phyloP scores from a whole-genome alignment of 108 stramenopile genomes.

The Chaetoceros muelleri region DNA sequence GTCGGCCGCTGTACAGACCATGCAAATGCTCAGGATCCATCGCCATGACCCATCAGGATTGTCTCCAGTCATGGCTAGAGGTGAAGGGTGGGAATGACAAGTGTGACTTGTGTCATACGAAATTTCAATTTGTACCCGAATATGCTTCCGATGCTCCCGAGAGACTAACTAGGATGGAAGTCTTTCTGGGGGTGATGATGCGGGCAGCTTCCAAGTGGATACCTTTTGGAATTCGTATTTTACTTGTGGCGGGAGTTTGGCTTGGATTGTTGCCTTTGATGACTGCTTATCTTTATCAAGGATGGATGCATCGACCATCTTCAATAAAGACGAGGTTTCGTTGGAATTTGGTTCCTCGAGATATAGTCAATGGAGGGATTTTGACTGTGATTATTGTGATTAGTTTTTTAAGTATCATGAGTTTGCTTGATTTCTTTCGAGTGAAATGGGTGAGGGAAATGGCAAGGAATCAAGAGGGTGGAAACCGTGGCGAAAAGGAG shows the following conservation, averaged over 20 bases:
- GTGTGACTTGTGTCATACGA: slow-evolving; percentile 78
- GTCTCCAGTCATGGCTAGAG: slow-evolving; percentile 78
- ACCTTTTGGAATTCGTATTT: slow-evolving; percentile 51
- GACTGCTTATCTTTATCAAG: slow-evolving; percentile 83
- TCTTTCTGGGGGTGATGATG: slow-evolving; percentile 53
- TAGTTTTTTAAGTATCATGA: slow-evolving; percentile 85
- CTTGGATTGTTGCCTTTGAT: slow-evolving; percentile 64
- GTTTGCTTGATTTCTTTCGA: slow-evolving; percentile 89
- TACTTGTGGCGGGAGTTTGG: slow-evolving; percentile 63
- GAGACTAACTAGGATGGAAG: slow-evolving; percentile 47
- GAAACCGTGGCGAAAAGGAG: slow-evolving; percentile 11
- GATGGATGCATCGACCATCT: slow-evolving; percentile 76
- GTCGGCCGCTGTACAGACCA: slow-evolving; percentile 62
- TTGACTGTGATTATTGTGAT: slow-evolving; percentile 71
- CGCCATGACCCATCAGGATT: slow-evolving; percentile 84
- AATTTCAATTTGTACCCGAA: slow-evolving; percentile 73
- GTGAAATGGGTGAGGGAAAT: slow-evolving; percentile 49
- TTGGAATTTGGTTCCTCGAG: slow-evolving; percentile 39
- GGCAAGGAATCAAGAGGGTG: slow-evolving; percentile 11
- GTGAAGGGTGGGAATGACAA: slow-evolving; percentile 58
- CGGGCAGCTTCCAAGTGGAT: slow-evolving; percentile 59
- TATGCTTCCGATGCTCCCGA: slow-evolving; percentile 76
- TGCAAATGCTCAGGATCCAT: slow-evolving; percentile 91
- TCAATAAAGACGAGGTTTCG: slow-evolving; percentile 34
- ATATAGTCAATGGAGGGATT: slow-evolving; percentile 69